A percentile compares a stretch with the other conserved stretches of the same genome.
These are phyloP conservation scores for Pyrenophora graminea DNA, from an alignment of 2,329 filamentous ascomycete species.

Conservation along the genomic window DNA sequence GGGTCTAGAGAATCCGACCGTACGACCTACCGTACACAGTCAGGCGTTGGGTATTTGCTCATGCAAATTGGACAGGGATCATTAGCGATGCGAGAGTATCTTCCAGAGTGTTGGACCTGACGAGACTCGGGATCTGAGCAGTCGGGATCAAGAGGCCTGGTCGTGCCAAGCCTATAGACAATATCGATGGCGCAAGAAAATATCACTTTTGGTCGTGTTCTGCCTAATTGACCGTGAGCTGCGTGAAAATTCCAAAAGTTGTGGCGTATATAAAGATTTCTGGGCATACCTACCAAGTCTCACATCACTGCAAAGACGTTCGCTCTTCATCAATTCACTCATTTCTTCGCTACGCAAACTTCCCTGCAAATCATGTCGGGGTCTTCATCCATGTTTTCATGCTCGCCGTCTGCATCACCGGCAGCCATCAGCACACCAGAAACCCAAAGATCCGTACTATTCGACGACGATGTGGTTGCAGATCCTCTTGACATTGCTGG, in stretches of 20 bases:
- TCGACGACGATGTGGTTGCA: constrained; percentile 53
- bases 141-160: constrained; percentile 41
- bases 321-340: constrained; percentile 18
- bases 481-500: constrained; percentile 49
- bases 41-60: constrained; percentile 32
- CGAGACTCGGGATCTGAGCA: constrained; percentile 36
- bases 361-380: constrained; percentile 29
- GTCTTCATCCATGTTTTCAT: constrained; percentile 35
- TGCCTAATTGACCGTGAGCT: constrained; percentile 34
- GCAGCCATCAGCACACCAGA: constrained; percentile 49
- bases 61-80: constrained; percentile 44
- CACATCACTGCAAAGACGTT: constrained; percentile 19
- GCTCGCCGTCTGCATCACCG: constrained; percentile 29
- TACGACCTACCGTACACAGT: constrained; percentile 24
- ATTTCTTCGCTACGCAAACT: constrained; percentile 28
- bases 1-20: constrained; percentile 26
- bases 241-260: constrained; percentile 24
- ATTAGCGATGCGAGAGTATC: constrained; percentile 40
- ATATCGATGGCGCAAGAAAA: constrained; percentile 42
- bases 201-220: constrained; percentile 37
- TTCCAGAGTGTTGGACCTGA: constrained; percentile 41
- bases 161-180: constrained; percentile 42
- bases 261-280: constrained; percentile 43
- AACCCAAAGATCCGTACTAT: constrained; percentile 52
- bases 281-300: constrained; percentile 28